Evolutionary conservation across 2,329 filamentous ascomycete species (phyloP).

Genomic region (Ophiostoma sp.): DNA sequence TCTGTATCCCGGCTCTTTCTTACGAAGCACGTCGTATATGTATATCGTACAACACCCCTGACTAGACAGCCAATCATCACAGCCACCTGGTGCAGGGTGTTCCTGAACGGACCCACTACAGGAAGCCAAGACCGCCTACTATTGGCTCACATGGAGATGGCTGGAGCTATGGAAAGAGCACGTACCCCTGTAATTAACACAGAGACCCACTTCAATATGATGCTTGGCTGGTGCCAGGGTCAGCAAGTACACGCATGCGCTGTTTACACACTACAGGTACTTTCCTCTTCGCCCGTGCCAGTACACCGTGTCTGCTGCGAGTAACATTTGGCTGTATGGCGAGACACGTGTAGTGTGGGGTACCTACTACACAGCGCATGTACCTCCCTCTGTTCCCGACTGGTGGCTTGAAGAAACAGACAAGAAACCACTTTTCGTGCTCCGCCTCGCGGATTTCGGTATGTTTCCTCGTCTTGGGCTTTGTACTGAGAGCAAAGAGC

Average conservation of each 20-base stretch:
- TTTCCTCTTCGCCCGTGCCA: background rate
- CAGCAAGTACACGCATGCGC: background rate
- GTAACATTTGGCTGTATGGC: constrained; percentile 1
- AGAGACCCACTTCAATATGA: constrained; percentile 3
- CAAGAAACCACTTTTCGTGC: background rate
- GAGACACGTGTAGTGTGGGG: constrained; percentile 2
- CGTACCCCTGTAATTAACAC: constrained; percentile 1
- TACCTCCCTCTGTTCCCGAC: background rate
- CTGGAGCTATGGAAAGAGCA: background rate
- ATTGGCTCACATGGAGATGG: background rate
- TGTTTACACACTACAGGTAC: background rate
- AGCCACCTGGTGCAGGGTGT: background rate
- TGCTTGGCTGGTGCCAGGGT: background rate
- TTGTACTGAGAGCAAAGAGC: background rate
- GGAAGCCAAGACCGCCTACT: background rate
- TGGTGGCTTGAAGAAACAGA: constrained; percentile 3
- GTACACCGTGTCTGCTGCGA: background rate
- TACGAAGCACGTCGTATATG: background rate
- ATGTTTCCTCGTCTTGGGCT: background rate
- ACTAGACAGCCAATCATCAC: background rate
- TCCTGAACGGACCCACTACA: background rate
- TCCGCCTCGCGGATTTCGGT: background rate
- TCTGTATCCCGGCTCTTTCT: background rate
- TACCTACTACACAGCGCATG: background rate
- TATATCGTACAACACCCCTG: background rate